phyloP scores from a whole-genome alignment of 495 filamentous ascomycete genomes.

The Pyronema omphalodes region DNA sequence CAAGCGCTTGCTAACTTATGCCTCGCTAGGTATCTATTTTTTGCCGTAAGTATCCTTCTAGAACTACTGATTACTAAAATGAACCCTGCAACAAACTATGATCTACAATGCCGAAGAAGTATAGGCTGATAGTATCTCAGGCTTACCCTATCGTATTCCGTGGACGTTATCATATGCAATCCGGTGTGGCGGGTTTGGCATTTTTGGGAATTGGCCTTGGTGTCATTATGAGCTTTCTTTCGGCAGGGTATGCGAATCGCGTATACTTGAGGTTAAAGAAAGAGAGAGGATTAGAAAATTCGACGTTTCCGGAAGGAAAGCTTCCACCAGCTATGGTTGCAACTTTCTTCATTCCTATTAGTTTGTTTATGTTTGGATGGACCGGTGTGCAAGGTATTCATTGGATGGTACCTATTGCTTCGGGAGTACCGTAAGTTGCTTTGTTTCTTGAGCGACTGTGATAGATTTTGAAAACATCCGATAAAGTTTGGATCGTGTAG shows the following conservation, averaged over 20 bases:
- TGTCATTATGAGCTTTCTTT: conserved; percentile 32
- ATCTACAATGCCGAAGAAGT: not conserved
- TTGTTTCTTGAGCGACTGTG: too few relatives aligned
- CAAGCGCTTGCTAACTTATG: not conserved
- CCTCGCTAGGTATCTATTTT: conserved; percentile 13
- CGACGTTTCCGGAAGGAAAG: conserved; percentile 23
- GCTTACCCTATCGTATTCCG: conserved; percentile 51
- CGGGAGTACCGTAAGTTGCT: conserved; percentile 32
- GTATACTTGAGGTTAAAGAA: conserved; percentile 24
- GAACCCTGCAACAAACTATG: not conserved
- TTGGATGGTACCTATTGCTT: conserved; percentile 39
- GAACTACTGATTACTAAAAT: not conserved
- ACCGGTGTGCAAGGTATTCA: conserved; percentile 32
- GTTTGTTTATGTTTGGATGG: conserved; percentile 47
- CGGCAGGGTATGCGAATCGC: conserved; percentile 18
- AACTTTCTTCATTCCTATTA: conserved; percentile 32
- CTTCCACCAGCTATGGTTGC: conserved; percentile 30
- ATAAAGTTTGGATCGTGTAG: too few relatives aligned
- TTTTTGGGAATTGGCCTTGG: conserved; percentile 43
- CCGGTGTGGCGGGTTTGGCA: conserved; percentile 37
- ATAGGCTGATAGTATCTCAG: not conserved
- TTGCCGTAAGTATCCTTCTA: conserved; percentile 4
- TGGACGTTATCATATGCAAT: conserved; percentile 35
- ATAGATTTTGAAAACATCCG: too few relatives aligned
- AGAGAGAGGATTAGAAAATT: not conserved